Evolutionary conservation across 2,329 filamentous ascomycete genomes (phyloP), one percentile per base, ranked within the genome.

Genomic region (Xylogone sp.): DNA sequence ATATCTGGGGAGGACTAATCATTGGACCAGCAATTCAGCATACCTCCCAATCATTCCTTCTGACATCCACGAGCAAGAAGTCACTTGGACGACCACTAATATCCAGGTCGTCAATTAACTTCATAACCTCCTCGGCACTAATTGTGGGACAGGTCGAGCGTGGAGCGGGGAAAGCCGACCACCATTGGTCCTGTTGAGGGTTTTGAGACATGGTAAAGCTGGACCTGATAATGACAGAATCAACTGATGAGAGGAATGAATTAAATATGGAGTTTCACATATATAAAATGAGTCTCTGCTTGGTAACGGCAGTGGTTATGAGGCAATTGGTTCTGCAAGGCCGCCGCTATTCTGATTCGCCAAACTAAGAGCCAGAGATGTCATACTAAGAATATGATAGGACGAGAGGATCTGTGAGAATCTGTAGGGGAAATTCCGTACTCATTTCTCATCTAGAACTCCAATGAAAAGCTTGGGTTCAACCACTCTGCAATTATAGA

Each of bases 1-100:
- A 27, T 27, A 27, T 27, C 24, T n/a, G n/a, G 24, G 10, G 24
- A 27, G 24, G 10, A 27, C 24, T n/a, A n/a, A n/a, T n/a, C n/a
- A n/a, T n/a, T n/a, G n/a, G n/a, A n/a, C n/a, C n/a, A n/a, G n/a
- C n/a, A n/a, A n/a, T n/a, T n/a, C n/a, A 20, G 45, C 64, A 43
- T 62, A 71, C 69, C 60, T 75, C 73, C 68, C 75, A 77, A 57
- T 82, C 79, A 3, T 66, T 72, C 21, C 77, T 70, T 18, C 78
- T 73, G n/a, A 81, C 72, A 59, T 82, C 78, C 12, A 82, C 73
- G 3, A 80, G 64, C 18, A 79, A 62, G 45, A 77, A 76, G 7
- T 70, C 63, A 21, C 65, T 62, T 0, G 61, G 58, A 1, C 58
- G 59, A 6, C 62, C 59, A 13, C 61, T 65, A 2, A 64, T 60